Percentiles rank a stretch among this genome's conserved stretches.
phyloP scores from a whole-genome alignment of 116 monocot species.

The Phalaenopsis hybrid region DNA sequence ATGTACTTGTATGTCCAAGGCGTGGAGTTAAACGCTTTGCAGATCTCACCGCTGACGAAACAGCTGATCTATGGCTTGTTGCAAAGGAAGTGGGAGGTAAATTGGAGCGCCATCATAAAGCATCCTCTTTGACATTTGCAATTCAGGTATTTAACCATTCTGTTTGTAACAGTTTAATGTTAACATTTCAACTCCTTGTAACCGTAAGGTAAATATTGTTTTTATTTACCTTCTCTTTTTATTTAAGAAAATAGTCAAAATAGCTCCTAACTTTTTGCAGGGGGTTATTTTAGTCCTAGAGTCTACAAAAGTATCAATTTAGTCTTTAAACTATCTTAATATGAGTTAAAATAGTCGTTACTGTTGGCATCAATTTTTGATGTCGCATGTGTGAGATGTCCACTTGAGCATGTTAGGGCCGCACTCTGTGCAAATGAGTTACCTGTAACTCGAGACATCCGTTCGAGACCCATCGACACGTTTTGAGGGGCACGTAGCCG shows the following conservation, averaged over 20 bases:
- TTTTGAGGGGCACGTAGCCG: too few species aligned
- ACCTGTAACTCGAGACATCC: too few species aligned
- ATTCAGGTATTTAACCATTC: constrained; percentile 52
- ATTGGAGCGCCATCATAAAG: constrained; percentile 65
- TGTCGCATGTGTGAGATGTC: too few species aligned
- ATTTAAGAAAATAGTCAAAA: neutral
- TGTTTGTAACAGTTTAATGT: neutral
- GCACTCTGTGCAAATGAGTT: too few species aligned
- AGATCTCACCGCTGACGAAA: constrained; percentile 73
- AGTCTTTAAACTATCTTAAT: too few species aligned
- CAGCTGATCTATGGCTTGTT: constrained; percentile 69
- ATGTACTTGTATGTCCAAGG: constrained; percentile 88
- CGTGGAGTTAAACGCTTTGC: constrained; percentile 85
- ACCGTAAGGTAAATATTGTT: neutral
- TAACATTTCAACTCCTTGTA: neutral
- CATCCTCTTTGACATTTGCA: constrained; percentile 77
- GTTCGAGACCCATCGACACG: too few species aligned
- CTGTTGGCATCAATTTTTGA: too few species aligned
- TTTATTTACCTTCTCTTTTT: neutral
- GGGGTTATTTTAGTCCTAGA: too few species aligned
- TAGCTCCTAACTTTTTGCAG: too few species aligned
- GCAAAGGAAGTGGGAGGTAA: constrained; percentile 66
- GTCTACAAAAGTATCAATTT: too few species aligned
- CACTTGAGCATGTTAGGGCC: too few species aligned
- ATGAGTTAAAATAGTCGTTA: too few species aligned